These are phyloP conservation scores for Haplosporangium gracile DNA, from an alignment of 192 early-diverging fungal species.

Conservation along the genomic window DNA sequence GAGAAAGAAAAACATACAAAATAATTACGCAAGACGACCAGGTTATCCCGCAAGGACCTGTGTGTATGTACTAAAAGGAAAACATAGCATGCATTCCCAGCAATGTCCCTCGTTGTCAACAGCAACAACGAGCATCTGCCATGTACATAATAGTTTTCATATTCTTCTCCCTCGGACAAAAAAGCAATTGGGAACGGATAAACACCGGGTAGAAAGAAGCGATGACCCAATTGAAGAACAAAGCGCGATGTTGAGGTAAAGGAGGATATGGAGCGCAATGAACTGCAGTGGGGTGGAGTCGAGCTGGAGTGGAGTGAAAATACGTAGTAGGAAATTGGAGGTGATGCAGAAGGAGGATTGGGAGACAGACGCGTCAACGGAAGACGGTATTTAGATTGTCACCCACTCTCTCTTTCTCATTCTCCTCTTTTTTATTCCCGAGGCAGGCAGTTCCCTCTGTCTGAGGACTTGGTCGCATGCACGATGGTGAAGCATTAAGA, in stretches of 20 bases:
- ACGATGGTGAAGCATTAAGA: background rate
- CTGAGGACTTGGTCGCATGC: background rate
- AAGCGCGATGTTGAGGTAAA: background rate
- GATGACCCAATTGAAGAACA: background rate
- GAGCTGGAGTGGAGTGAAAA: background rate
- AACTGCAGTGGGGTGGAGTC: background rate
- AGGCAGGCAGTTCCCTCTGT: background rate
- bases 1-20: background rate
- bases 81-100: background rate
- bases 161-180: no score
- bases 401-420: background rate
- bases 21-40: conserved; percentile 2
- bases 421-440: background rate
- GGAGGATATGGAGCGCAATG: background rate
- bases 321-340: background rate
- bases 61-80: background rate
- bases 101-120: background rate
- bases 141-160: no score
- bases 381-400: background rate
- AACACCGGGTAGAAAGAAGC: no score
- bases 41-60: background rate
- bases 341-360: background rate
- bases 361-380: background rate
- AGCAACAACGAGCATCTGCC: no score
- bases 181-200: no score